Evolutionary conservation across 768 basidiomycete genomes (phyloP).

Genomic region (Suillus lakei): DNA sequence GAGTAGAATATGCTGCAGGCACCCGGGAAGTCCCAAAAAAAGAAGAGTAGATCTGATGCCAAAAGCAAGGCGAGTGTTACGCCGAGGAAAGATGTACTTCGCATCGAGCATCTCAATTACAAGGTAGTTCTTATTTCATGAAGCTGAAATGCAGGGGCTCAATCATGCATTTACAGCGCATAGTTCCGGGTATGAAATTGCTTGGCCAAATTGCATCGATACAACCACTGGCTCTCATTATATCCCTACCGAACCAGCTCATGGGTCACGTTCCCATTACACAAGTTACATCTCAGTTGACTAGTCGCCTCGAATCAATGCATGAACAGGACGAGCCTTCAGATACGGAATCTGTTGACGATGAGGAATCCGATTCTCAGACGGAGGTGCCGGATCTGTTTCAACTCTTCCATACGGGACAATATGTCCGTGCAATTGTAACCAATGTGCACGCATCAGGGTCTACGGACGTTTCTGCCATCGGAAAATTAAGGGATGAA

Average conservation of each 20-base stretch:
- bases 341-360: conserved; percentile 47
- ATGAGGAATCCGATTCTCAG: conserved; percentile 43
- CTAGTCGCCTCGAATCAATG: conserved; percentile 66
- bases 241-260: conserved; percentile 96
- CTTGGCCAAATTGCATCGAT: conserved; percentile 87
- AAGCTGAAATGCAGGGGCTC: conserved; percentile 7
- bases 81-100: conserved; percentile 59
- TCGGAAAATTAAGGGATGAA: conserved; percentile 71
- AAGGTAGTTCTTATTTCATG: conserved; percentile 55
- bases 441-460: conserved; percentile 71
- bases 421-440: conserved; percentile 84
- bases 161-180: conserved; percentile 52
- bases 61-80: conserved; percentile 36
- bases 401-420: conserved; percentile 81
- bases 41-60: conserved; percentile 54
- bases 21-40: conserved; percentile 43
- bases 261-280: conserved; percentile 95
- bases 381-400: conserved; percentile 65
- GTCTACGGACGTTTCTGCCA: conserved; percentile 56
- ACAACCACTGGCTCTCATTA: conserved; percentile 85
- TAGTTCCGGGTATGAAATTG: conserved; percentile 83
- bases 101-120: conserved; percentile 93
- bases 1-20: conserved; percentile 40
- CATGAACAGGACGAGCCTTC: conserved; percentile 57
- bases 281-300: conserved; percentile 83